Percentiles rank a stretch among this genome's conserved stretches.
Conservation (phyloP, 176 grass and related monocot genomes). For the Triticum timopheevii region DNA sequence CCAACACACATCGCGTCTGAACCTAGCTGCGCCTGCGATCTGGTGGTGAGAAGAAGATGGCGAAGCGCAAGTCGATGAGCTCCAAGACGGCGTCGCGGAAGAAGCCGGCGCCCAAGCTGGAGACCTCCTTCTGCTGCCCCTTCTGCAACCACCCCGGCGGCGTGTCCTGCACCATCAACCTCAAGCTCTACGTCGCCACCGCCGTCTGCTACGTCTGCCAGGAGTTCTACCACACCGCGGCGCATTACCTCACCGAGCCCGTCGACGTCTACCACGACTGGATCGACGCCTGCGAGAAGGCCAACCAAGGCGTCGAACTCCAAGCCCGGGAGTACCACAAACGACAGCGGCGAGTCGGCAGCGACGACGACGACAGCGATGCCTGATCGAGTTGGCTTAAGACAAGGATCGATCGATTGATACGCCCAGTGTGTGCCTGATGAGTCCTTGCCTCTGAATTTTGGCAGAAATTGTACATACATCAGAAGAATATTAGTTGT, state of each 20-base stretch:
- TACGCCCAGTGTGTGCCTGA: not conserved
- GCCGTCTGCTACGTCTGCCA: not conserved
- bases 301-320: not conserved
- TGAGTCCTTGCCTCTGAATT: too few species aligned
- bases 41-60: not conserved
- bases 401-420: too few species aligned
- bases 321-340: too few species aligned
- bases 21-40: too few species aligned
- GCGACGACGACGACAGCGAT: not conserved
- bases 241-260: conserved; percentile 42
- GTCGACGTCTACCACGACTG: conserved; percentile 42
- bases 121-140: conserved; percentile 27
- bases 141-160: too few species aligned
- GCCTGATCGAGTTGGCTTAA: not conserved
- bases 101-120: conserved; percentile 17
- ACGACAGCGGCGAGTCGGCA: not conserved
- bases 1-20: too few species aligned
- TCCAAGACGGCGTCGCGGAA: not conserved
- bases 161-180: too few species aligned
- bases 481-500: too few species aligned
- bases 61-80: conserved; percentile 13
- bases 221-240: conserved; percentile 14
- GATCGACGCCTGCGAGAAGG: conserved; percentile 28
- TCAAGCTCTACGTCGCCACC: too few species aligned
- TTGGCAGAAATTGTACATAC: too few species aligned